These are phyloP conservation scores for Rhododendron henanense DNA, from an alignment of 148 eudicot species.

Conservation along the genomic window DNA sequence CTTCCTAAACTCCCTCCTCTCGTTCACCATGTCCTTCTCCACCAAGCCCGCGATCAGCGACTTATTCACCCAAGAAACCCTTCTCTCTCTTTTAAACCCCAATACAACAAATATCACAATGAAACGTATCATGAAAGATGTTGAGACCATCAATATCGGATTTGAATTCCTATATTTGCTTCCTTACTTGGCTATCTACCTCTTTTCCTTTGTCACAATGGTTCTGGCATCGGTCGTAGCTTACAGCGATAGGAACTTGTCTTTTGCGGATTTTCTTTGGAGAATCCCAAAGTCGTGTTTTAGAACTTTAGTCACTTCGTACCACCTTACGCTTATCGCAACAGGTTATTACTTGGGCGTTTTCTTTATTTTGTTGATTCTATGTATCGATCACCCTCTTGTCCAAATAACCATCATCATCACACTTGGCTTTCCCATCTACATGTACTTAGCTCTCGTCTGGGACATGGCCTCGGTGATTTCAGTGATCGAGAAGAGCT, in stretches of 20 bases:
- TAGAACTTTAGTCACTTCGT: background rate
- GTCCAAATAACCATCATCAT: background rate
- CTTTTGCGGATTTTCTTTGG: background rate
- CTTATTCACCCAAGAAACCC: background rate
- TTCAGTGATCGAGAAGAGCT: background rate
- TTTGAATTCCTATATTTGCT: background rate
- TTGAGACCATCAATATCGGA: background rate
- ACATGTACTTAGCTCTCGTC: background rate
- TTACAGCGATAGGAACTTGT: background rate
- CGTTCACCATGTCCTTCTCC: background rate
- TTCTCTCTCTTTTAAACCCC: background rate
- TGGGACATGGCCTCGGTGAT: background rate
- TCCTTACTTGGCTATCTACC: background rate
- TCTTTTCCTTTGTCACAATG: background rate
- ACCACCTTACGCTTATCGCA: background rate
- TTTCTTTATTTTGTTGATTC: background rate
- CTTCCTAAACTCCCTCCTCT: background rate
- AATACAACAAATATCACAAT: background rate
- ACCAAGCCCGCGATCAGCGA: background rate
- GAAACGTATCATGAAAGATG: background rate
- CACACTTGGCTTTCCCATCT: background rate
- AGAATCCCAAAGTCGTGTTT: background rate
- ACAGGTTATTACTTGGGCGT: background rate
- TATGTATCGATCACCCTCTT: background rate
- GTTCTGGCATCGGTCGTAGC: background rate